Evolutionary conservation across 768 basidiomycete genomes (phyloP).

Genomic region (Lentinula guzmanii): DNA sequence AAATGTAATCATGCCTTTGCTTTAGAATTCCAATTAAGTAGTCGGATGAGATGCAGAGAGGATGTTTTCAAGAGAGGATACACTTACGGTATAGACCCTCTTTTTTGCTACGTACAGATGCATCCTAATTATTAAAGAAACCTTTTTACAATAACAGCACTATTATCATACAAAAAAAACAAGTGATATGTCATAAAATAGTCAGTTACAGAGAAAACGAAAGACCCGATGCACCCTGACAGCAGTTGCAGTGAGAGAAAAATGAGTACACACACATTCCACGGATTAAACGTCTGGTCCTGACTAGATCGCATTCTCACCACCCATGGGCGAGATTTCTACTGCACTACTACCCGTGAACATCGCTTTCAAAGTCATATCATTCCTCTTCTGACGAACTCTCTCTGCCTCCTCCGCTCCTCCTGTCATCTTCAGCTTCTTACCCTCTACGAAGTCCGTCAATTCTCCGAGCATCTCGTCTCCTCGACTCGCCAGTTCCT

Average conservation of each 20-base stretch:
- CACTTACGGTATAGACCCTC: neutral
- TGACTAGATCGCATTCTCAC: constrained; percentile 6
- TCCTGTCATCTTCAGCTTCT: constrained; percentile 93
- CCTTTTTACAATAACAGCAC: neutral
- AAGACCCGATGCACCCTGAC: neutral
- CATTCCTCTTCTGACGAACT: constrained; percentile 78
- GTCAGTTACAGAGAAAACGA: neutral
- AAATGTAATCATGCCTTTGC: too few species aligned
- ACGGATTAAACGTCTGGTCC: neutral
- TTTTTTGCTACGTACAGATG: neutral
- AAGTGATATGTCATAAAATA: neutral
- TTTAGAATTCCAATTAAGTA: too few species aligned
- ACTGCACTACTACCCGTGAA: constrained; percentile 38
- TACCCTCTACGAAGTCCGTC: constrained; percentile 76
- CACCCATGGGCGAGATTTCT: constrained; percentile 15
- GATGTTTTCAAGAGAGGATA: too few species aligned
- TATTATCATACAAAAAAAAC: neutral
- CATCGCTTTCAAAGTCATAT: constrained; percentile 86
- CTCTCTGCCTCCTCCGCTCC: constrained; percentile 90
- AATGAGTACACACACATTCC: neutral
- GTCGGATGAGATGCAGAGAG: too few species aligned
- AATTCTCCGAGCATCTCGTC: constrained; percentile 88
- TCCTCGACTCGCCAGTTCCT: constrained; percentile 61
- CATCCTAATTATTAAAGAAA: neutral
- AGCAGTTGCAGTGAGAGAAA: neutral